These are phyloP conservation scores for Ustilago loliicola DNA, from an alignment of 1,284 basidiomycete species.

Conservation along the genomic window DNA sequence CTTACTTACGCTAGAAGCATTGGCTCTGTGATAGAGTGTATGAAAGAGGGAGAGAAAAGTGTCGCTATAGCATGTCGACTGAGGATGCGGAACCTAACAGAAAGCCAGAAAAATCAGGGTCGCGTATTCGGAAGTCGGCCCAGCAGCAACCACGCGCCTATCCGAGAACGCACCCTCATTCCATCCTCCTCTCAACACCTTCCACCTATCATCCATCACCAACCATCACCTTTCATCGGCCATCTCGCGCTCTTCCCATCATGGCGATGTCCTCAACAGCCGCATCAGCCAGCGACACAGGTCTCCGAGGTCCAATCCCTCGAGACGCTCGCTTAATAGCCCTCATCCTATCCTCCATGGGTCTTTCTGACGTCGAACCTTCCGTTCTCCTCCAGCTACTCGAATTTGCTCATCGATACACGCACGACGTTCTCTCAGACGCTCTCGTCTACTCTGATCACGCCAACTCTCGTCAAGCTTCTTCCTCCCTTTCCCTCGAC, in stretches of 20 bases:
- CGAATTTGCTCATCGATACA: slow-evolving; percentile 95
- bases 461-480: slow-evolving; percentile 72
- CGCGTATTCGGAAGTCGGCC: neutral
- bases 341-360: slow-evolving; percentile 91
- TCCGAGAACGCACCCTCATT: neutral
- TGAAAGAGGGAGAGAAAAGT: no score
- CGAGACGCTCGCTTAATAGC: slow-evolving; percentile 92
- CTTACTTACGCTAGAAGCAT: no score
- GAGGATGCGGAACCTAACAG: neutral
- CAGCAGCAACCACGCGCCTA: no score
- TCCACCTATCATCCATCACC: neutral
- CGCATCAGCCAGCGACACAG: slow-evolving; percentile 14
- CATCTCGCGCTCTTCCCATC: neutral
- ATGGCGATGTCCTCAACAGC: neutral
- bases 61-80: neutral
- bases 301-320: slow-evolving; percentile 73
- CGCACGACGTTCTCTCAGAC: slow-evolving; percentile 88
- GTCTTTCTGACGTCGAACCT: slow-evolving; percentile 92
- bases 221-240: neutral
- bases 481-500: slow-evolving; percentile 77
- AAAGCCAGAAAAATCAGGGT: neutral
- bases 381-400: slow-evolving; percentile 93
- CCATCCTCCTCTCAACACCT: neutral
- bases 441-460: slow-evolving; percentile 94
- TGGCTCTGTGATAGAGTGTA: no score